Base-by-base conservation (phyloP, 1,284 basidiomycete species). In the Mycosarcoma mackinlayi region DNA sequence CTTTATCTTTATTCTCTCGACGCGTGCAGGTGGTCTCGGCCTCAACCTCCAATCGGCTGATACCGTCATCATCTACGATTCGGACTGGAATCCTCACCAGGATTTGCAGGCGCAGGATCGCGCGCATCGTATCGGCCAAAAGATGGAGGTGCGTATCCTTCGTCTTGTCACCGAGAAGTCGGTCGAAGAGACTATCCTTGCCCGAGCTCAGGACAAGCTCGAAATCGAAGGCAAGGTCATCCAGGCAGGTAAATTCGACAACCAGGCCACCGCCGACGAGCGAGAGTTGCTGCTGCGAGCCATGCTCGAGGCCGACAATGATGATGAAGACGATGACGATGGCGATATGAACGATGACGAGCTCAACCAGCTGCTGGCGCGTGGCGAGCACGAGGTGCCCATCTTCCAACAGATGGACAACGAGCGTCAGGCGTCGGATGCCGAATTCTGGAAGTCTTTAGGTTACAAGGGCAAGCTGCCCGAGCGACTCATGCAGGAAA, bases 41-140 rank as follows among this genome's bases (percentile, higher is more conserved):
- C 86, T 99, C 77, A 99, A 98, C 83, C 85, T 99, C 84, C 95
- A 98, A 84, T 96, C 93, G 4, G 96, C 96, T 50, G 96, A 99
- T 83, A 98, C 95, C 1, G 96, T 99, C 84, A 91, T 99, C 85
- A 97, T 99, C 89, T 95, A 85, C 69, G 93, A 88, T 31, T 67
- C 77, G 23, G 79, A 81, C 52, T 81, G 68, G 64, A 77, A 80
- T 50, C 74, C 72, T 44, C 76, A 85, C 74, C 84, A 84, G 71
- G 96, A 99, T 89, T 85, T 98, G 74, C 96, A 99, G 85, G 87
- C 87, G 3, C 87, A 87, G 76, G 87, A 87, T 48, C 83, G 93
- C 87, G 93, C 93, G 11, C 95, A 99, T 87, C 94, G 96, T 88
- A 98, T 98, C 79, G 96, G 96, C 67, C 96, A 99, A 83, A 99